Base-by-base conservation (phyloP, 371 early-diverging fungal species). In the Apophysomyces variabilis region DNA sequence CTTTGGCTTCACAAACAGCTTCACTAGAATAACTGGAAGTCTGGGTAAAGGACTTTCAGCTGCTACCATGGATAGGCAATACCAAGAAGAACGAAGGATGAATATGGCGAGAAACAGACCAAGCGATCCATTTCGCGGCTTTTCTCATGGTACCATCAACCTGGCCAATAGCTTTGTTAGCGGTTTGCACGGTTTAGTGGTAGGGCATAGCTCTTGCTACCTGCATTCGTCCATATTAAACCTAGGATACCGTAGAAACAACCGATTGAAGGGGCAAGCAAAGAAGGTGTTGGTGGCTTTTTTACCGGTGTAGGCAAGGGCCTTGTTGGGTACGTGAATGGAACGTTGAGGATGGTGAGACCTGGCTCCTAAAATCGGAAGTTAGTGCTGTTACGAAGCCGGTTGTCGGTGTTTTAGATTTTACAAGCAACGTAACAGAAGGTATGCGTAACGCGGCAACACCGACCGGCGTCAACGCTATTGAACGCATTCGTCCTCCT, bases 371-470 rank as follows among this genome's bases (percentile, higher is more conserved):
- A 13, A 44, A n/a, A 50, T 26, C 21, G n/a, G 5, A 50, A 16
- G 36, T 70, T 70, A 87, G 89, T 5, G 92, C 86, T 5, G 94
- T 96, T 12, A 93, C 96, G 8, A 98, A 98, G 71, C 98, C 99
- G 0, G 83, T 95, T 12, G 92, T 96, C 7, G 99, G 99, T 5
- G 89, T 96, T 21, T 89, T 96, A 71, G 99, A 98, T 67, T 80
- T 97, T 36, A 94, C 96, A 0, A 92, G 92, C 14, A 94, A 93
- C 74, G 93, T 98, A 1, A 89, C 95, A 13, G 95, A 95, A 77
- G 85, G 81, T 41, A 71, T 75, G 9, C 61, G 69, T 39, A 70
- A 77, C 38, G 66, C 72, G 13, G 44, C 74, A 0, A 94, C 94
- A 0, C 90, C 93, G 13, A 91, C 91, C 71, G 95, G 93, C 58